These are phyloP conservation scores for Lactarius psammicola DNA, from an alignment of 768 basidiomycete species.

Conservation along the genomic window DNA sequence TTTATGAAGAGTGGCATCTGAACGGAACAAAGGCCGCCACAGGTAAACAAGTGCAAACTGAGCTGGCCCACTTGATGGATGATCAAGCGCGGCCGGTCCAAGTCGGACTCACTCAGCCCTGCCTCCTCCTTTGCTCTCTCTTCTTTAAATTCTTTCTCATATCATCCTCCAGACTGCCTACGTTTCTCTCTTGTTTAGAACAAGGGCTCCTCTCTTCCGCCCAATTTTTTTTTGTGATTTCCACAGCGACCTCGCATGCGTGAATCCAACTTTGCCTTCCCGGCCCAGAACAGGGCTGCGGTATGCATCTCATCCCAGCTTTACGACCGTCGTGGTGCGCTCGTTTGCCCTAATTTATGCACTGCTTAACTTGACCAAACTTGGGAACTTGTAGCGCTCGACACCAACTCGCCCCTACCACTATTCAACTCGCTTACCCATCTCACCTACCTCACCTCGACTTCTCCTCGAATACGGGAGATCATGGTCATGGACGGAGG, in stretches of 20 bases:
- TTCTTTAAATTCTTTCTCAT: neutral
- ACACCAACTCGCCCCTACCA: constrained; percentile 58
- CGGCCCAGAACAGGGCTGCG: constrained; percentile 90
- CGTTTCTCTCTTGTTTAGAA: neutral
- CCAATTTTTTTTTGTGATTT: constrained; percentile 9
- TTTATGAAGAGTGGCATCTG: too few species aligned
- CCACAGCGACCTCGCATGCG: constrained; percentile 54
- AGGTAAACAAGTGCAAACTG: constrained; percentile 25
- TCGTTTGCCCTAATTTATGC: constrained; percentile 13
- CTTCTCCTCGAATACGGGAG: constrained; percentile 95
- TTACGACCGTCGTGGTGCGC: constrained; percentile 89
- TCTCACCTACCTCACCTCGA: constrained; percentile 94
- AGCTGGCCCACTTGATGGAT: constrained; percentile 24
- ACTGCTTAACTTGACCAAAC: neutral
- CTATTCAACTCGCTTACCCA: constrained; percentile 94
- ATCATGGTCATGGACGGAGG: constrained; percentile 98
- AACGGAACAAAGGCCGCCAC: constrained; percentile 17
- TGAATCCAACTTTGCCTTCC: constrained; percentile 93
- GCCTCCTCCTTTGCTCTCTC: constrained; percentile 9
- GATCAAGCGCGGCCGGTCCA: constrained; percentile 25
- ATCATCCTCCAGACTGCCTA: neutral
- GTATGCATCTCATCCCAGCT: constrained; percentile 93
- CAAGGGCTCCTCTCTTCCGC: neutral
- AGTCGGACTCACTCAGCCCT: constrained; percentile 21
- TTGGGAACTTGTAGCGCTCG: constrained; percentile 40